phyloP scores from a whole-genome alignment of 2,329 filamentous ascomycete species.

The Fusarium incarnatum region DNA sequence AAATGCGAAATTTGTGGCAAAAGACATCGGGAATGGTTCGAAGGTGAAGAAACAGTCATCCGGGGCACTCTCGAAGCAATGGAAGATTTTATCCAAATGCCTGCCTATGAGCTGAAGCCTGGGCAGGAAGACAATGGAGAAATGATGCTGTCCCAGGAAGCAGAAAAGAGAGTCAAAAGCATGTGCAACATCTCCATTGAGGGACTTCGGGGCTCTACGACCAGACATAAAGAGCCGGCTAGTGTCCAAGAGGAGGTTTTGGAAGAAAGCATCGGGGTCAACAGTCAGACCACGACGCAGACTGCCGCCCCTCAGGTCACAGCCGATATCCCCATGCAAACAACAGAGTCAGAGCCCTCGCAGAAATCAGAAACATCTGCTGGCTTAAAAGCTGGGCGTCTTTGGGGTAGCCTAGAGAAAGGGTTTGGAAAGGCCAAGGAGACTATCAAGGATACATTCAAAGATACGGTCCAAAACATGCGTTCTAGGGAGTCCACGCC shows the following conservation, averaged over 20 bases:
- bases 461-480: not conserved
- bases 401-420: no score
- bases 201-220: not conserved
- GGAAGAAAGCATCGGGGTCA: not conserved
- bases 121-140: not conserved
- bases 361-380: not conserved
- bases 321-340: not conserved
- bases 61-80: slow-evolving; percentile 10
- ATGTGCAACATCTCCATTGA: slow-evolving; percentile 11
- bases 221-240: not conserved
- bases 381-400: rapidly evolving
- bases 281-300: not conserved
- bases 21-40: slow-evolving; percentile 20
- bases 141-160: slow-evolving; percentile 14
- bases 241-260: not conserved
- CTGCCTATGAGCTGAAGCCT: slow-evolving; percentile 16
- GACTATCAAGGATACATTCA: no score
- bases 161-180: not conserved
- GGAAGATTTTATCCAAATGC: slow-evolving; percentile 16
- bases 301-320: not conserved
- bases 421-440: no score
- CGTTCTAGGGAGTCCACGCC: slow-evolving; percentile 8
- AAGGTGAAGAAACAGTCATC: not conserved
- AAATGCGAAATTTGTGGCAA: slow-evolving; percentile 8
- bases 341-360: not conserved